Evolutionary conservation across 169 alveolate genomes (phyloP).

Genomic region (Cryptosporidium ryanae): DNA sequence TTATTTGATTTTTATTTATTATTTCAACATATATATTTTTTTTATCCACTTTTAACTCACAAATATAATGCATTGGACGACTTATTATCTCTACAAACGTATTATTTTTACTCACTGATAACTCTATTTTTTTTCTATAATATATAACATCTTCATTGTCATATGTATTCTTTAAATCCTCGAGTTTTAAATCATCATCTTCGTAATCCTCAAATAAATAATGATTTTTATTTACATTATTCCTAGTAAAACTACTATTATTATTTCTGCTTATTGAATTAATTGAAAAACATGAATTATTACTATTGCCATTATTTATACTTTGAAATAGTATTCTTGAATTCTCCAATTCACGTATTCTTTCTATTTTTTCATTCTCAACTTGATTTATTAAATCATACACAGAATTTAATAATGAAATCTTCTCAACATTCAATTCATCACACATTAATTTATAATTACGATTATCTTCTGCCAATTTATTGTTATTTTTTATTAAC

Average conservation of each 20-base stretch:
- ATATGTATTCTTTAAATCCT: constrained; percentile 50
- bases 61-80: not conserved
- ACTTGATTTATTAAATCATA: constrained; percentile 73
- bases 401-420: constrained; percentile 43
- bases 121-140: not conserved
- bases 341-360: constrained; percentile 69
- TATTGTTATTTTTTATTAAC: constrained; percentile 9
- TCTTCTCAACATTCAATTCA: constrained; percentile 48
- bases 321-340: constrained; percentile 66
- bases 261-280: not conserved
- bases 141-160: not conserved
- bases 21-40: constrained; percentile 4
- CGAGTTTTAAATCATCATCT: constrained; percentile 32
- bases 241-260: not conserved
- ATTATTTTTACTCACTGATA: not conserved
- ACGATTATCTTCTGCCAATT: constrained; percentile 23
- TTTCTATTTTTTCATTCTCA: constrained; percentile 67
- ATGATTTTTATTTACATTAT: not conserved
- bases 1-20: not conserved
- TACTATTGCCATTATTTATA: constrained; percentile 18
- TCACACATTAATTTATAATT: constrained; percentile 15
- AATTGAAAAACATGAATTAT: not conserved
- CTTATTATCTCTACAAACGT: not conserved
- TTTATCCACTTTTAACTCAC: not conserved
- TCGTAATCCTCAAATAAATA: not conserved